Percentiles rank a stretch among this genome's conserved stretches.
Evolutionary conservation across 2,329 filamentous ascomycete genomes (phyloP).

Genomic region (Fusarium setosum): DNA sequence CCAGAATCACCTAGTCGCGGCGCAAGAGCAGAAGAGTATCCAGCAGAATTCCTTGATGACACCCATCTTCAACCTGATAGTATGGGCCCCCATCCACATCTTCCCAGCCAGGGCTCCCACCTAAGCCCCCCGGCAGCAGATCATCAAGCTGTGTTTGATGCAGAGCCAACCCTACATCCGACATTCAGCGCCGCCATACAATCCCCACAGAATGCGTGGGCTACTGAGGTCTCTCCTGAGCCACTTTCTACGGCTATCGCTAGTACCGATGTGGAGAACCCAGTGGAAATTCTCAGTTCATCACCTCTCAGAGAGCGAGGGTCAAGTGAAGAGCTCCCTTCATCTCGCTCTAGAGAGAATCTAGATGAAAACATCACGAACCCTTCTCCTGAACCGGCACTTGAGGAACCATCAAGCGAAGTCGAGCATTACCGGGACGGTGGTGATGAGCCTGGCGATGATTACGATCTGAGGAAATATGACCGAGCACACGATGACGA

Average conservation of each 20-base stretch:
- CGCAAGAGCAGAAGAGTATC: constrained; percentile 29
- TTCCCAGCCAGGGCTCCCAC: constrained; percentile 20
- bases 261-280: constrained; percentile 32
- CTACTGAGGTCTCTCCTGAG: constrained; percentile 9
- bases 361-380: constrained; percentile 1
- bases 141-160: constrained; percentile 16
- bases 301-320: constrained; percentile 28
- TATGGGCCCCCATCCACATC: constrained; percentile 13
- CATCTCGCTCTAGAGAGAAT: constrained; percentile 13
- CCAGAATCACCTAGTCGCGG: constrained; percentile 15
- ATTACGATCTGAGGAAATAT: constrained; percentile 50
- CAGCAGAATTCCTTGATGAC: constrained; percentile 36
- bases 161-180: constrained; percentile 16
- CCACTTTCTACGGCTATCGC: constrained; percentile 10
- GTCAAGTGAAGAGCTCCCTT: constrained; percentile 9
- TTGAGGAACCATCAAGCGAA: constrained; percentile 30
- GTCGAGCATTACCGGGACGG: constrained; percentile 40
- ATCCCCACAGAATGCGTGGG: constrained; percentile 23
- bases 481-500: constrained; percentile 48
- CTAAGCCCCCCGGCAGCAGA: neutral
- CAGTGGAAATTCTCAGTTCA: constrained; percentile 39
- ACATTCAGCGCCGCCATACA: constrained; percentile 13
- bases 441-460: constrained; percentile 46
- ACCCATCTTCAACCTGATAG: constrained; percentile 4
- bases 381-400: constrained; percentile 12